These are phyloP conservation scores for Collybia nuda DNA, from an alignment of 768 basidiomycete species.

Conservation along the genomic window DNA sequence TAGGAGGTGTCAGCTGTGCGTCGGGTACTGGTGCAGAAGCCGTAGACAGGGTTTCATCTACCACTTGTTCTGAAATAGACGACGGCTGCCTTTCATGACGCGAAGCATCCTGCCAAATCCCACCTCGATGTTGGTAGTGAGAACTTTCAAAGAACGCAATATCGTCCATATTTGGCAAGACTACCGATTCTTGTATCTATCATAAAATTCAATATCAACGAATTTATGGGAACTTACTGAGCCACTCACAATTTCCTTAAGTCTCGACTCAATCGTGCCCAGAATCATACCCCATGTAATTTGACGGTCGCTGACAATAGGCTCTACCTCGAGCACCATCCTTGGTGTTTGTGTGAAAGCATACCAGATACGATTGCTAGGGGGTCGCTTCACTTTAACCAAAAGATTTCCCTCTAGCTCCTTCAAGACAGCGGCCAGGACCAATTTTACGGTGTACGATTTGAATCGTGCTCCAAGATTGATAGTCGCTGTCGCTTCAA, in stretches of 20 bases:
- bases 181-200: conserved; percentile 91
- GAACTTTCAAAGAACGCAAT: conserved; percentile 90
- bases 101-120: conserved; percentile 83
- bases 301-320: conserved; percentile 91
- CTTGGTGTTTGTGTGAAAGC: conserved; percentile 88
- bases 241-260: conserved; percentile 83
- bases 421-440: conserved; percentile 83
- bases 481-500: conserved; percentile 88
- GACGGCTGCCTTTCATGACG: conserved; percentile 34
- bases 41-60: conserved; percentile 30
- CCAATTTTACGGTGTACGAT: conserved; percentile 86
- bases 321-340: conserved; percentile 88
- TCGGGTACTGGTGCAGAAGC: conserved; percentile 37
- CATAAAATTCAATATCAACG: too few species aligned
- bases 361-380: conserved; percentile 95
- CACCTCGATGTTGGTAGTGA: conserved; percentile 68
- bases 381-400: conserved; percentile 90
- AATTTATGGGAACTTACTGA: background rate
- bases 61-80: conserved; percentile 13
- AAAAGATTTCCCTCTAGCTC: conserved; percentile 91
- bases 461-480: conserved; percentile 74
- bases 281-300: conserved; percentile 94
- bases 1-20: conserved; percentile 6
- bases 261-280: conserved; percentile 82
- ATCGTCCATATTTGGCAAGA: conserved; percentile 98